A percentile compares a stretch with the other conserved stretches of the same genome.
Conservation (phyloP, 1,284 basidiomycete species). For the Veloboletus limbatus region DNA sequence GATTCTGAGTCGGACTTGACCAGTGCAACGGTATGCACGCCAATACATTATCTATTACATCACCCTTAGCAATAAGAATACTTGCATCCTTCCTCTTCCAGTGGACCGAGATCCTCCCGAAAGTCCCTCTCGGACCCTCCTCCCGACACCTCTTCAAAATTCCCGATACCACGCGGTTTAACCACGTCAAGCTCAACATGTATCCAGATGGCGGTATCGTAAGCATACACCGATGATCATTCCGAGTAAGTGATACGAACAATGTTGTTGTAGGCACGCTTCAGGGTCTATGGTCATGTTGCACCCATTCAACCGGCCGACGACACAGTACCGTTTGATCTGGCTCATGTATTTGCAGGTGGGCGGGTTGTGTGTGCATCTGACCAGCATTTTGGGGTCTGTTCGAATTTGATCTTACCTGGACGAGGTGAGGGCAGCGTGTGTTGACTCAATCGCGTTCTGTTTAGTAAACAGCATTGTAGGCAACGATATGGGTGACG, state of each 20-base stretch:
- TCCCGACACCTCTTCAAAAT: conserved; percentile 86
- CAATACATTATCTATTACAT: background rate
- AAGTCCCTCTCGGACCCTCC: conserved; percentile 74
- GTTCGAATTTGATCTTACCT: conserved; percentile 87
- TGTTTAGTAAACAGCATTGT: background rate
- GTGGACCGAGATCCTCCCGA: conserved; percentile 84
- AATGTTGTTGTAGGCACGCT: conserved; percentile 63
- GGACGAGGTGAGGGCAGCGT: conserved; percentile 59
- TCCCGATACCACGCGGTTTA: conserved; percentile 52
- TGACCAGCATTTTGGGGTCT: conserved; percentile 94
- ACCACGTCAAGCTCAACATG: conserved; percentile 91
- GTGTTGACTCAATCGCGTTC: background rate
- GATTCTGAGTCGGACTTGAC: conserved; percentile 44
- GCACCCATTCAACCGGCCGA: conserved; percentile 58
- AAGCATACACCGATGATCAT: conserved; percentile 32
- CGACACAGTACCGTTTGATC: conserved; percentile 60
- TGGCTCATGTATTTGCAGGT: conserved; percentile 90
- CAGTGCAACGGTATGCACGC: conserved; percentile 50
- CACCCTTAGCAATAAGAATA: background rate
- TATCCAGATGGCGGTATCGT: conserved; percentile 97
- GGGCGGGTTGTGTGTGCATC: conserved; percentile 78
- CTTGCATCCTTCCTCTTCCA: conserved; percentile 28
- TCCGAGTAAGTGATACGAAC: conserved; percentile 5
- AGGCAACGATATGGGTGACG: conserved; percentile 92
- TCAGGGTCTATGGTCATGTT: conserved; percentile 86